Base-by-base conservation (phyloP, 306 rosid genomes). In the Rosa lucieae region DNA sequence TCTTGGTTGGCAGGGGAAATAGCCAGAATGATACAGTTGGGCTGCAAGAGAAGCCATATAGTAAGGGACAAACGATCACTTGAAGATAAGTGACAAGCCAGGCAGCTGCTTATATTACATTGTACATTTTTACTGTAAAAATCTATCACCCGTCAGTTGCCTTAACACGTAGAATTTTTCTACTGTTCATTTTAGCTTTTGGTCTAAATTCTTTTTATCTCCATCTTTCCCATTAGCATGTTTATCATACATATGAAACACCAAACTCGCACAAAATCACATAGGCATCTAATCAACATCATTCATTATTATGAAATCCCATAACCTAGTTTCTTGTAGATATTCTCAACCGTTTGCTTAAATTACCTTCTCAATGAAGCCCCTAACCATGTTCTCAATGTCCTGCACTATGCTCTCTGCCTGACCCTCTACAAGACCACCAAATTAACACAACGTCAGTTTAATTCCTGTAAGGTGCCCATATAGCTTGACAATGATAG, bases 1-100 rank as follows among this genome's bases (percentile, higher is more conserved):
- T 87, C 84, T 68, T 84, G 86, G 65, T 79, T 89, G 63, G 88
- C 78, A 53, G 89, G 89, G 44, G 89, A 86, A 68, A 86, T 86
- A 18, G 89, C 89, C 40, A 86, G 76, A 61, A 86, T 86, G 76
- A 86, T 86, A 76, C 89, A 83, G 66, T 86, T 86, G 48, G 89
- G 89, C 87, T 86, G 82, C 83, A 82, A 81, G 56, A 77, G 66
- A 37, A 63, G 67, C 62, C 72, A 58, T 74, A 53, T 53, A 15
- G 35, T 61, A 63, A 63, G 42, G 5, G 4, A 67, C 73, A 17
- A 7, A 23, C 1, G 58, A 52, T 37, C n/a, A 53, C 21, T 21
- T 9, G 39, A 74, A 42, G 10, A 15, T 6, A 74, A 13, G 35
- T 23, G 3, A 61, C 49, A 69, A 66, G 70, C 46, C 10, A 52